Base-by-base conservation (phyloP, 2,329 filamentous ascomycete genomes). In the Colletotrichum somersetense region DNA sequence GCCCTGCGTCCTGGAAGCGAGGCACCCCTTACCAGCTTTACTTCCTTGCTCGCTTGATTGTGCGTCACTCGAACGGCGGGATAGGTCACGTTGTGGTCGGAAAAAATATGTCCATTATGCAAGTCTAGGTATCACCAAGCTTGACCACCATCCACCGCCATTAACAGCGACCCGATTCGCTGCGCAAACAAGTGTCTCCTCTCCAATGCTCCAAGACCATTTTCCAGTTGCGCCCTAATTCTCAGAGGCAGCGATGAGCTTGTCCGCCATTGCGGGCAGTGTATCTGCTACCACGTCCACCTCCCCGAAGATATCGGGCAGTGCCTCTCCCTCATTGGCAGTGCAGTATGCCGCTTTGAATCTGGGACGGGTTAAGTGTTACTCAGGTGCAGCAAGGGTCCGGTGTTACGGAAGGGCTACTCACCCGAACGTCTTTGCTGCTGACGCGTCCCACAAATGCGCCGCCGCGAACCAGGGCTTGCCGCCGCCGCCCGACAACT, bases 401-500 rank as follows among this genome's bases (percentile, higher is more conserved):
- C 4, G 8, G 11, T 2, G 16, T 20, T 11, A 1, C 5, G 20
- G 20, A 16, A 23, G 26, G 35, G 53, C 4, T 20, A 76, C 76
- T 61, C 69, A 84, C 74, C 86, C 87, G 18, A 82, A 82, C 67
- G 81, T 82, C 62, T 81, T 82, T 2, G 88, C 88, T 2, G 87
- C 86, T 16, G 83, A 82, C 1, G 88, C 87, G 80, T 90, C 88
- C 88, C 88, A 90, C 81, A 87, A 86, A 79, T 90, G 88, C 26
- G 87, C 88, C 0, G 88, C 88, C 1, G 87, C 88, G 76, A 89
- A 90, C 88, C 87, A 89, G 57, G 82, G 83, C 70, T 84, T 79
- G n/a, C 48, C 33, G 8, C 68, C 65, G 0, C 79, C 78, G 0
- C 75, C 75, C 0, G 75, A 82, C 56, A 89, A 82, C 64, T 75